Conservation (phyloP, 2,329 filamentous ascomycete species). For the Chrysosporium queenslandicum region DNA sequence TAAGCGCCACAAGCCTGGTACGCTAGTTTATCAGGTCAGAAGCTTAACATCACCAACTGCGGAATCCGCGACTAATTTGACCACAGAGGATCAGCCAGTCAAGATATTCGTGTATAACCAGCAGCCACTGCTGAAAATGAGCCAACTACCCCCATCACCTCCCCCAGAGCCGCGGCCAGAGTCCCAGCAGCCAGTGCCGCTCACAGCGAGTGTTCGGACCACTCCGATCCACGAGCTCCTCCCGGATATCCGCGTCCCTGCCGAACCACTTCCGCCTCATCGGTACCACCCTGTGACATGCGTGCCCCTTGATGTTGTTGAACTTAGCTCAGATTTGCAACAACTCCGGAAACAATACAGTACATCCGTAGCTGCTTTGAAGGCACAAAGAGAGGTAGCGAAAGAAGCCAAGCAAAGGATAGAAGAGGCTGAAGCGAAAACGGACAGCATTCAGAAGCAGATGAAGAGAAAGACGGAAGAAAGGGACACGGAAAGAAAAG, state of each 20-base stretch:
- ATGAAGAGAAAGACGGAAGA: conserved; percentile 38
- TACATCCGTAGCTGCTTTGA: conserved; percentile 27
- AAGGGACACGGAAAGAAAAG: conserved; percentile 34
- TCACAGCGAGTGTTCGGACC: conserved; percentile 30
- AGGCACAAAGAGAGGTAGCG: conserved; percentile 31
- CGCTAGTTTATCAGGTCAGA: neutral
- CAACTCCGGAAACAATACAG: conserved; percentile 31
- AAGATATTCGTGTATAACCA: neutral
- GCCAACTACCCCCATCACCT: conserved; percentile 28
- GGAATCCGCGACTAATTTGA: neutral
- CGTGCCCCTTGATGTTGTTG: conserved; percentile 25
- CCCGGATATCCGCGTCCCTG: conserved; percentile 33
- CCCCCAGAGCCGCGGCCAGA: conserved; percentile 25
- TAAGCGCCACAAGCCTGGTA: neutral
- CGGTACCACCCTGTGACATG: conserved; percentile 34
- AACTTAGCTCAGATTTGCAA: conserved; percentile 26
- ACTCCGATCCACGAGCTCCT: conserved; percentile 33
- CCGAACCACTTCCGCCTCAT: conserved; percentile 26
- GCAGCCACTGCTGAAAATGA: conserved; percentile 17
- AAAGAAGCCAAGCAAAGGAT: conserved; percentile 32
- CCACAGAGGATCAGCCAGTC: neutral
- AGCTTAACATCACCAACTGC: neutral
- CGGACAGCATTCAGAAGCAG: conserved; percentile 31
- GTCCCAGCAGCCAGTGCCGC: conserved; percentile 22
- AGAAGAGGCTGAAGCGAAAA: conserved; percentile 31